Percentiles rank a stretch among this genome's conserved stretches.
phyloP scores from a whole-genome alignment of 805 yeast species.

The Diddensiella santjacobensis region DNA sequence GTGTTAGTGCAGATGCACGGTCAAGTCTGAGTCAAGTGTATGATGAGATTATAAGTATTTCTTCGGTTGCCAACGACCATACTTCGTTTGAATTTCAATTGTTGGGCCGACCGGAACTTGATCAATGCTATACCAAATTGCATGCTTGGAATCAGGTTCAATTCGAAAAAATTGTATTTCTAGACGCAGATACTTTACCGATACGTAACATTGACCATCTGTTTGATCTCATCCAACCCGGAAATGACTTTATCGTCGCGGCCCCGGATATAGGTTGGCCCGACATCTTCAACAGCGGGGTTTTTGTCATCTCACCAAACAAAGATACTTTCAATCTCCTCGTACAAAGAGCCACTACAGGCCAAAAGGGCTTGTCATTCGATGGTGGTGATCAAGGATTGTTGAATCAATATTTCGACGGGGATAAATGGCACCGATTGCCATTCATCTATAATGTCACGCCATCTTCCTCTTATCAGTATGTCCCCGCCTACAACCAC shows the following conservation, averaged over 20 bases:
- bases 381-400: slow-evolving; percentile 96
- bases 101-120: slow-evolving; percentile 49
- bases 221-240: slow-evolving; percentile 22
- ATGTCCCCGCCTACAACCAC: slow-evolving; percentile 61
- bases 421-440: slow-evolving; percentile 55
- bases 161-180: slow-evolving; percentile 42
- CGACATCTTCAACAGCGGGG: slow-evolving; percentile 81
- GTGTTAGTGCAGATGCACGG: slow-evolving; percentile 22
- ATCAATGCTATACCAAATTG: slow-evolving; percentile 49
- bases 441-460: slow-evolving; percentile 88
- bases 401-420: slow-evolving; percentile 63
- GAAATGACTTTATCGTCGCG: slow-evolving; percentile 36
- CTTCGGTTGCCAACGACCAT: slow-evolving; percentile 24
- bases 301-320: slow-evolving; percentile 58
- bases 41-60: slow-evolving; percentile 30
- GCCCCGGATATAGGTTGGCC: slow-evolving; percentile 91
- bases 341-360: slow-evolving; percentile 24
- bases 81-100: slow-evolving; percentile 28
- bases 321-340: slow-evolving; percentile 41
- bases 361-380: slow-evolving; percentile 40
- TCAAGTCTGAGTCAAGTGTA: slow-evolving; percentile 21
- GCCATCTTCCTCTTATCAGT: slow-evolving; percentile 58
- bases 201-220: slow-evolving; percentile 32
- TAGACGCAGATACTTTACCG: slow-evolving; percentile 56
- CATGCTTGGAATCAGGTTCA: slow-evolving; percentile 49